A percentile compares a stretch with the other conserved stretches of the same genome.
Evolutionary conservation across 352 stramenopile genomes (phyloP).

Genomic region (Globisporangium nodosum): DNA sequence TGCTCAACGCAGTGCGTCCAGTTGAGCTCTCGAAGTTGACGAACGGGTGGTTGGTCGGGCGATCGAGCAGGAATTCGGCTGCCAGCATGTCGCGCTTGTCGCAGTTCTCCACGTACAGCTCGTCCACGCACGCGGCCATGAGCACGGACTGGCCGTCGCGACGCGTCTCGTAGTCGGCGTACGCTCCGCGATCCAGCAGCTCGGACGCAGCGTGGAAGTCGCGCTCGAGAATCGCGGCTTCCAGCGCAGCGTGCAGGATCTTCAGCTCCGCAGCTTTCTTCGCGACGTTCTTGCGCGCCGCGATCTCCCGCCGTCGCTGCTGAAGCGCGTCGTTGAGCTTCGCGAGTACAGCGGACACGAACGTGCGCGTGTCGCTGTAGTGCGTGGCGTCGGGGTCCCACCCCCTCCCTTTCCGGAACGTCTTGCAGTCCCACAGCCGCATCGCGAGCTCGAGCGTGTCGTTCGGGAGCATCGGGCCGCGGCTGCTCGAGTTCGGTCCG

Average conservation of each 20-base stretch:
- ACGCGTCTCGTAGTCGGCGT: slow-evolving; percentile 59
- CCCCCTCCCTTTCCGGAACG: slow-evolving; percentile 24
- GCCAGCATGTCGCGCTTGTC: slow-evolving; percentile 48
- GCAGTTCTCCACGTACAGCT: slow-evolving; percentile 48
- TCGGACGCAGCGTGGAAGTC: slow-evolving; percentile 32
- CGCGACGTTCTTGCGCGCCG: slow-evolving; percentile 36
- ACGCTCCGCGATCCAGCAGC: slow-evolving; percentile 53
- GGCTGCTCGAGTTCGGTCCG: too few relatives aligned
- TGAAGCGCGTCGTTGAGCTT: slow-evolving; percentile 15
- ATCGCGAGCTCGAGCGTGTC: slow-evolving; percentile 50
- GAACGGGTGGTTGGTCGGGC: slow-evolving; percentile 37
- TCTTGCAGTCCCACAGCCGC: slow-evolving; percentile 31
- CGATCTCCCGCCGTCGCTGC: slow-evolving; percentile 26
- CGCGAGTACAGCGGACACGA: slow-evolving; percentile 22
- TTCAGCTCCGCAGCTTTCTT: slow-evolving; percentile 39
- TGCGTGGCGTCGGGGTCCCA: slow-evolving; percentile 28
- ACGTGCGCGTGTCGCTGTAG: slow-evolving; percentile 31
- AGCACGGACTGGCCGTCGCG: slow-evolving; percentile 31
- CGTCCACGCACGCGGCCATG: slow-evolving; percentile 51
- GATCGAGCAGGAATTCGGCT: slow-evolving; percentile 55
- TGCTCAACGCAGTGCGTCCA: slow-evolving; percentile 37
- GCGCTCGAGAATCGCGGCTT: slow-evolving; percentile 32
- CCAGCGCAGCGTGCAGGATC: slow-evolving; percentile 36
- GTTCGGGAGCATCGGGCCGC: slow-evolving; percentile 29
- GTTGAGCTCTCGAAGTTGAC: slow-evolving; percentile 60